Evolutionary conservation across 768 basidiomycete species (phyloP), one percentile per base, ranked within the genome.

Genomic region (Pholiota molesta): DNA sequence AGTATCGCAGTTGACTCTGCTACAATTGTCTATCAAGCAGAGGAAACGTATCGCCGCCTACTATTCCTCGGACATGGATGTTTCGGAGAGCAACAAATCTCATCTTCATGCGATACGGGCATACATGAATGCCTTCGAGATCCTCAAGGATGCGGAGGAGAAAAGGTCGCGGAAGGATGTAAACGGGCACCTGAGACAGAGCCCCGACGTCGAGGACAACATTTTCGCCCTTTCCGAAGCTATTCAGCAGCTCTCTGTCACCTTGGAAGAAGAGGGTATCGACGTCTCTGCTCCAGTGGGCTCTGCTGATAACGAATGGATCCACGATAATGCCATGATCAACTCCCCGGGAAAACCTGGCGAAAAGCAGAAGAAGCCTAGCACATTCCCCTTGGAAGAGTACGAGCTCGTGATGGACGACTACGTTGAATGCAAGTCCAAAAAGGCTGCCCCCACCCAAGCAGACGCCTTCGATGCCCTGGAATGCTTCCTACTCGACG

Each of bases 401-500:
- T 55, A 55, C 33, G 54, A 39, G 17, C 35, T 55, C 8, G 31
- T 55, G 5, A n/a, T 39, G 54, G 54, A 55, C 35, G 35, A 55
- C 54, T n/a, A 55, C 21, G 19, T 35, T 19, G 54, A 55, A 28
- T 11, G 33, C 9, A n/a, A 55, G 21, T 16, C 31, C 17, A 55
- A 55, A 39, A 55, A 35, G 33, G n/a, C 13, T 28, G 13, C 19
- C 5, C n/a, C 17, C 19, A 19, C 19, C 16, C 19, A 17, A 19
- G 17, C 17, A 2, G 42, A 21, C n/a, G 16, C 42, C 19, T 17
- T n/a, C 7, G 42, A 44, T 9, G 42, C 42, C 42, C 16, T 44
- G 42, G 13, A 21, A 44, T 44, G 42, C 42, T 44, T 44, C 42
- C 42, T 44, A 1, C 17, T 44, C n/a, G 42, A 44, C 19, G 17